Evolutionary conservation across 2,329 filamentous ascomycete genomes (phyloP).

Genomic region (Aspergillus niger): DNA sequence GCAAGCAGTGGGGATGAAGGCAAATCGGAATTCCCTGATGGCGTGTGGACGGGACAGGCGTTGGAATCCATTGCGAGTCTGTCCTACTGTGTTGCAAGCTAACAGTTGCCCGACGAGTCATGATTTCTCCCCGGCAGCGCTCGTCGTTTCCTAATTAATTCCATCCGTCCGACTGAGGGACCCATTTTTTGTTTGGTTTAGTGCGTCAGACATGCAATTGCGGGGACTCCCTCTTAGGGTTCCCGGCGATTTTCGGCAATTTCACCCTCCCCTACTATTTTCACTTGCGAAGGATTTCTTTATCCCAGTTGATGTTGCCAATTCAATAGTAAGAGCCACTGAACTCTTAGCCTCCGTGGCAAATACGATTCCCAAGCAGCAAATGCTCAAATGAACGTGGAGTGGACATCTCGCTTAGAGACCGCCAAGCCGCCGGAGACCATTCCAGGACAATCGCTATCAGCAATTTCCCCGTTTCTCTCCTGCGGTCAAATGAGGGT

Average conservation of each 20-base stretch:
- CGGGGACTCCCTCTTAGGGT: not conserved
- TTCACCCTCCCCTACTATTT: not conserved
- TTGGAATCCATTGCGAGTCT: not conserved
- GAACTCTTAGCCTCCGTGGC: not conserved
- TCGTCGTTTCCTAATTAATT: not conserved
- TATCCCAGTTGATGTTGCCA: not conserved
- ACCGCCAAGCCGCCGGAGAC: not conserved
- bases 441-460: not conserved
- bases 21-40: too few species aligned
- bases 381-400: not conserved
- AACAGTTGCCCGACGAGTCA: not conserved
- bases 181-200: not conserved
- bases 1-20: too few species aligned
- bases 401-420: not conserved
- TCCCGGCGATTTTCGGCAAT: not conserved
- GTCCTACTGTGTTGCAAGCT: not conserved
- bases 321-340: not conserved
- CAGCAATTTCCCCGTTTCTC: not conserved
- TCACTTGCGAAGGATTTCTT: not conserved
- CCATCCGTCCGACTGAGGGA: not conserved
- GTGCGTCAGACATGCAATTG: not conserved
- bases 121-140: not conserved
- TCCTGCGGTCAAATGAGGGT: not conserved
- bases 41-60: too few species aligned
- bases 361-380: not conserved